Evolutionary conservation across 1,284 basidiomycete species (phyloP).

Genomic region (Apiotrichum sp.): DNA sequence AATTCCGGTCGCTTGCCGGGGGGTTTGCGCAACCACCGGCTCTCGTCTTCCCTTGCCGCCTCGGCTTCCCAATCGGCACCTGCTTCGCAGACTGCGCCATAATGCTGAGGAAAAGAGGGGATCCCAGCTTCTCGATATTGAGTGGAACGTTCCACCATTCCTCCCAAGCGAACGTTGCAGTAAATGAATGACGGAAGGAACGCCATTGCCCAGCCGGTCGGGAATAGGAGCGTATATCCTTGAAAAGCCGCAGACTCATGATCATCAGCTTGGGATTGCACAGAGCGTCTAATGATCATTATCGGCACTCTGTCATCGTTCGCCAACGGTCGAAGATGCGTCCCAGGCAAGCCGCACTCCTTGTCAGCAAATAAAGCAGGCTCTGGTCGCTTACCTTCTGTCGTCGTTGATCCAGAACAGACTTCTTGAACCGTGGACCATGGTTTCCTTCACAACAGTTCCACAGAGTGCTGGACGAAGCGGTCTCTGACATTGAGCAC

Average conservation of each 20-base stretch:
- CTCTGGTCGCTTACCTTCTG: conserved; percentile 55
- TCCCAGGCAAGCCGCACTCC: conserved; percentile 71
- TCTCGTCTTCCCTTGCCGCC: conserved; percentile 52
- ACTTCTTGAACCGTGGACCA: conserved; percentile 67
- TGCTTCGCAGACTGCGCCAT: conserved; percentile 53
- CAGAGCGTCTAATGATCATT: conserved; percentile 70
- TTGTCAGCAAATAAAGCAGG: not conserved
- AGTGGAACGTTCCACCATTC: conserved; percentile 68
- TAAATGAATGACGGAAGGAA: conserved; percentile 73
- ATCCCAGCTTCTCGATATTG: conserved; percentile 72
- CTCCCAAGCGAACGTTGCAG: conserved; percentile 72
- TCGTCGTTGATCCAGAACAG: conserved; percentile 71
- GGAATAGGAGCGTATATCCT: conserved; percentile 78
- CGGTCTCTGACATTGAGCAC: not conserved
- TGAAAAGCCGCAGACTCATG: conserved; percentile 50
- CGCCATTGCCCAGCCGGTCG: conserved; percentile 79
- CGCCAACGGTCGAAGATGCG: conserved; percentile 56
- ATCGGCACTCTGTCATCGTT: conserved; percentile 76
- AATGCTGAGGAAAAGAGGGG: conserved; percentile 72
- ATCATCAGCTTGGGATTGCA: conserved; percentile 38
- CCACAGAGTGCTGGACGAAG: conserved; percentile 57
- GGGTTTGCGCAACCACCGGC: conserved; percentile 70
- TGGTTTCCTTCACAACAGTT: conserved; percentile 49
- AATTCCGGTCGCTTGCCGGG: conserved; percentile 75
- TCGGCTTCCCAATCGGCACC: conserved; percentile 53